phyloP scores from a whole-genome alignment of 192 early-diverging fungal genomes.

The Backusella liffmaniae region DNA sequence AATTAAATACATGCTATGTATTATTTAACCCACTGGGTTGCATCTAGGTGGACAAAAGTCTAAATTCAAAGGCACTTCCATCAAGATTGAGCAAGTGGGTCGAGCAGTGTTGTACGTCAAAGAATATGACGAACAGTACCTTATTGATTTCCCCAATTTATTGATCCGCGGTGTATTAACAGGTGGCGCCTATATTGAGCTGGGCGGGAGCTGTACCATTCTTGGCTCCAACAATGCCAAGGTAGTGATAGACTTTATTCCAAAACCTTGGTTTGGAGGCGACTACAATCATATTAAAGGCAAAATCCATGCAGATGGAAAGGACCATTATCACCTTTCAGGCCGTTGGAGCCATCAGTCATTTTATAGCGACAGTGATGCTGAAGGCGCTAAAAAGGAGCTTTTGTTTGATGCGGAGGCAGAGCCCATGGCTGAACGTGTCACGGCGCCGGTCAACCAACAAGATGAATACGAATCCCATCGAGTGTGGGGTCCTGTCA shows the following conservation, averaged over 20 bases:
- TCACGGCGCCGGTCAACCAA: slow-evolving; percentile 55
- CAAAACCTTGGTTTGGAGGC: slow-evolving; percentile 67
- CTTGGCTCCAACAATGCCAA: slow-evolving; percentile 50
- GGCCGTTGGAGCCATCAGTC: slow-evolving; percentile 39
- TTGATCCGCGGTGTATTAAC: slow-evolving; percentile 61
- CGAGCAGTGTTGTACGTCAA: slow-evolving; percentile 54
- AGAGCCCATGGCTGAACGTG: slow-evolving; percentile 53
- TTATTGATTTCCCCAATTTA: slow-evolving; percentile 58
- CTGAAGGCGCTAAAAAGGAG: slow-evolving; percentile 42
- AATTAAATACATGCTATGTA: slow-evolving; percentile 3
- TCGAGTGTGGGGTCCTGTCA: slow-evolving; percentile 66
- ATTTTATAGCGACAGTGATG: slow-evolving; percentile 16
- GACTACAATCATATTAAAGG: slow-evolving; percentile 53
- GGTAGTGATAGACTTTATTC: slow-evolving; percentile 55
- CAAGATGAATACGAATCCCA: slow-evolving; percentile 67
- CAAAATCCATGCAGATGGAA: slow-evolving; percentile 15
- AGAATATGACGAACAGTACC: slow-evolving; percentile 54
- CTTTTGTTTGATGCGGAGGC: slow-evolving; percentile 66
- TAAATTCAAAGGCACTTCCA: slow-evolving; percentile 63
- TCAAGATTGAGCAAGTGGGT: slow-evolving; percentile 67
- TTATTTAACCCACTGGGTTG: neutral
- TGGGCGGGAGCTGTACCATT: slow-evolving; percentile 58
- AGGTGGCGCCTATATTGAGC: slow-evolving; percentile 63
- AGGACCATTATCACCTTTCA: slow-evolving; percentile 22
- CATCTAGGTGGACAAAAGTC: slow-evolving; percentile 49